These are phyloP conservation scores for Curvularia verruculosa DNA, from an alignment of 2,329 filamentous ascomycete genomes.

Conservation along the genomic window DNA sequence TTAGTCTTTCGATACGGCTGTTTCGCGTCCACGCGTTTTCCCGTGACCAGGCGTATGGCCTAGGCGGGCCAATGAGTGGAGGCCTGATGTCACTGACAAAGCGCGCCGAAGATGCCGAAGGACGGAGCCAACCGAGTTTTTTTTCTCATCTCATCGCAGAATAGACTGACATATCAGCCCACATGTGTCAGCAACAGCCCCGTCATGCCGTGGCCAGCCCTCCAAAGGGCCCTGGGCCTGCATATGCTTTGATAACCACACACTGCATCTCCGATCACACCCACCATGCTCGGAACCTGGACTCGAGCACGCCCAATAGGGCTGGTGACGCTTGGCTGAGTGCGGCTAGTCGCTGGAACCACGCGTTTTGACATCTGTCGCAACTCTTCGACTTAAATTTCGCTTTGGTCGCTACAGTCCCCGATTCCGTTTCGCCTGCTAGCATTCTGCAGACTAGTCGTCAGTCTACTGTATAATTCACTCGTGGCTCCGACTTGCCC, in stretches of 20 bases:
- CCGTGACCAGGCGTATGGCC: slow-evolving; percentile 26
- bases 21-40: slow-evolving; percentile 16
- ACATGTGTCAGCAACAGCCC: slow-evolving; percentile 15
- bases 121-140: slow-evolving; percentile 4
- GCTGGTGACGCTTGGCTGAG: slow-evolving; percentile 14
- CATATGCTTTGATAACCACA: slow-evolving; percentile 11
- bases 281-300: not conserved
- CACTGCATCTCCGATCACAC: slow-evolving; percentile 1
- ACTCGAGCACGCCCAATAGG: slow-evolving; percentile 4
- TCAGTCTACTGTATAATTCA: not conserved
- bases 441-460: slow-evolving; percentile 6
- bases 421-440: slow-evolving; percentile 14
- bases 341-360: slow-evolving; percentile 31
- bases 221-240: slow-evolving; percentile 1
- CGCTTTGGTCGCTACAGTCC: slow-evolving; percentile 12
- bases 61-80: slow-evolving; percentile 14
- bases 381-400: slow-evolving; percentile 36
- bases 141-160: not conserved
- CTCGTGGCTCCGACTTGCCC: slow-evolving; percentile 2
- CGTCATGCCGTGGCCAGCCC: slow-evolving; percentile 10
- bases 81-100: slow-evolving; percentile 8
- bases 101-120: slow-evolving; percentile 27
- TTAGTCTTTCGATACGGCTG: slow-evolving; percentile 1
- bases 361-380: slow-evolving; percentile 34
- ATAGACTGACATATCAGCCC: slow-evolving; percentile 5